These are phyloP conservation scores for Vigna hirtella DNA, from an alignment of 306 rosid genomes.

Conservation along the genomic window DNA sequence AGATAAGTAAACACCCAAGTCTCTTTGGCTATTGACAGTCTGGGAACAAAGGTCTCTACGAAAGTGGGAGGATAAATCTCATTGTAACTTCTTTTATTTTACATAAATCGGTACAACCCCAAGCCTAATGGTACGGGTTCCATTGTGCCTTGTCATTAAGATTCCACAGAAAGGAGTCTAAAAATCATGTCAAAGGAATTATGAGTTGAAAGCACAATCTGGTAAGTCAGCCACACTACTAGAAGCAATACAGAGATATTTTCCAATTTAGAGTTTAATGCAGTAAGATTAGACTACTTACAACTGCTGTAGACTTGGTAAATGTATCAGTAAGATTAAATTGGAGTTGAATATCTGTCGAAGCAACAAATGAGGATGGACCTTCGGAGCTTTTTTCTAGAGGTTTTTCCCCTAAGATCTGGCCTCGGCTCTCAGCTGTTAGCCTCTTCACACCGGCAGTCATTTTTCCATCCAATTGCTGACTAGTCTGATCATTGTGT, in stretches of 20 bases:
- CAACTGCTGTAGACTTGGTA: conserved; percentile 68
- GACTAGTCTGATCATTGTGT: conserved; percentile 61
- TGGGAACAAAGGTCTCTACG: conserved; percentile 16
- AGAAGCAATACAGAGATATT: conserved; percentile 37
- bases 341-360: conserved; percentile 74
- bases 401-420: conserved; percentile 86
- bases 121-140: conserved; percentile 26
- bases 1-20: conserved; percentile 1
- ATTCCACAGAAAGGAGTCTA: conserved; percentile 26
- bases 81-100: conserved; percentile 12
- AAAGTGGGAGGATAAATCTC: conserved; percentile 26
- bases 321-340: conserved; percentile 92
- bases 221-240: conserved; percentile 37
- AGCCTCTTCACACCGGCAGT: conserved; percentile 61
- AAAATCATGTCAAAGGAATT: conserved; percentile 31
- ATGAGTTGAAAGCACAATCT: conserved; percentile 34
- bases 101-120: conserved; percentile 31
- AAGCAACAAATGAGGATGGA: conserved; percentile 57
- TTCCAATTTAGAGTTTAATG: conserved; percentile 29
- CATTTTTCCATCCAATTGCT: conserved; percentile 60
- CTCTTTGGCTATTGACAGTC: conserved; percentile 14
- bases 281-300: conserved; percentile 55
- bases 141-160: conserved; percentile 18
- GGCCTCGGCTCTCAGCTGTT: conserved; percentile 91
- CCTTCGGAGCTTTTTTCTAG: conserved; percentile 70